A percentile compares a stretch with the other conserved stretches of the same genome.
phyloP scores from a whole-genome alignment of 306 rosid species.

The Elaeagnus macrophylla region DNA sequence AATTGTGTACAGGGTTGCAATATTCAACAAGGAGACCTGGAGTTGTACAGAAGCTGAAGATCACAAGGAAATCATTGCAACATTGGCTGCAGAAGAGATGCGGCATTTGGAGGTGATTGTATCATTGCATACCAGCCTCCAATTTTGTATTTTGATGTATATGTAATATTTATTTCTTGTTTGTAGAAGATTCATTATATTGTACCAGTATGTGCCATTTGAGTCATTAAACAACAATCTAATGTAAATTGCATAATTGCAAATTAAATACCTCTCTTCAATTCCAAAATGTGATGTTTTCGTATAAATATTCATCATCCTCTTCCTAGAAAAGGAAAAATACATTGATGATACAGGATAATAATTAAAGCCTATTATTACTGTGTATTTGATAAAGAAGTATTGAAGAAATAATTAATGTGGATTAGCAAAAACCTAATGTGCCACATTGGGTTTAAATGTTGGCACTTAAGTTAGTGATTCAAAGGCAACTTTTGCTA shows the following conservation, averaged over 20 bases:
- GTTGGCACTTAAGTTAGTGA: too few species aligned
- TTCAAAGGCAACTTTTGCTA: too few species aligned
- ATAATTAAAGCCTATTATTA: too few species aligned
- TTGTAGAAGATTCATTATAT: not conserved
- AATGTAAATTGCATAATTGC: conserved; percentile 4
- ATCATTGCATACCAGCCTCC: not conserved
- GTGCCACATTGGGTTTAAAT: too few species aligned
- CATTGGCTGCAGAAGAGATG: conserved; percentile 52
- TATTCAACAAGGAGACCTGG: conserved; percentile 66
- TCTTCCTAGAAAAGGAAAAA: not conserved
- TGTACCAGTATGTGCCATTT: conserved; percentile 9
- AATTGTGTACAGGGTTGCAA: conserved; percentile 18
- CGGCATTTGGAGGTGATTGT: conserved; percentile 12
- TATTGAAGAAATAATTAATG: too few species aligned
- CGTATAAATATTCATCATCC: not conserved
- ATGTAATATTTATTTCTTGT: not conserved
- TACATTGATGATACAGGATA: too few species aligned
- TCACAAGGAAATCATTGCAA: conserved; percentile 60
- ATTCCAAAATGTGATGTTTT: too few species aligned
- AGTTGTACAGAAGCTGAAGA: conserved; percentile 56
- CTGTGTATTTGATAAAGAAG: too few species aligned
- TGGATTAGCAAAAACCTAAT: too few species aligned
- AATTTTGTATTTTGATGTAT: conserved; percentile 23
- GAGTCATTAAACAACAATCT: conserved; percentile 5
- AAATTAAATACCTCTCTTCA: conserved; percentile 13